These are phyloP conservation scores for Alternaria atra DNA, from an alignment of 2,329 filamentous ascomycete species.

Conservation along the genomic window DNA sequence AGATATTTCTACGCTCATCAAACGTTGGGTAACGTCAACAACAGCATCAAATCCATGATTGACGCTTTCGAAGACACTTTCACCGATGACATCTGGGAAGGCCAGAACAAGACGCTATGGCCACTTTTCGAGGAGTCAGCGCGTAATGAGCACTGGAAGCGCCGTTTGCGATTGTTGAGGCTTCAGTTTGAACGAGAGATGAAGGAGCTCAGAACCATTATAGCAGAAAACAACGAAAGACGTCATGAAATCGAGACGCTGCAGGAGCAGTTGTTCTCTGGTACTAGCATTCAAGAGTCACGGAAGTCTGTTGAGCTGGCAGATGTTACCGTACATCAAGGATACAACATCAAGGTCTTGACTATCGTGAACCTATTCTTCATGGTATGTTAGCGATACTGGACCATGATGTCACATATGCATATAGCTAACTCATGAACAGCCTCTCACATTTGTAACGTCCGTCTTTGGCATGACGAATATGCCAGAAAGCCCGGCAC, in stretches of 20 bases:
- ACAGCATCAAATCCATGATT: constrained; percentile 67
- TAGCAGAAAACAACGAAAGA: constrained; percentile 63
- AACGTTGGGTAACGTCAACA: constrained; percentile 67
- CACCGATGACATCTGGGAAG: constrained; percentile 67
- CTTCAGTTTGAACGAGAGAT: constrained; percentile 63
- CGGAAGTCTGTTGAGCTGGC: constrained; percentile 66
- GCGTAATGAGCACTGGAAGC: constrained; percentile 60
- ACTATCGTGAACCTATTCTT: constrained; percentile 70
- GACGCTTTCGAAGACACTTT: constrained; percentile 67
- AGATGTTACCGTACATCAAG: constrained; percentile 64
- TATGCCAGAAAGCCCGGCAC: constrained; percentile 50
- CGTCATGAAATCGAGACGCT: constrained; percentile 65
- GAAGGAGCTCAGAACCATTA: constrained; percentile 58
- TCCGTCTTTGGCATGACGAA: constrained; percentile 65
- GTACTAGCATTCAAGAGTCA: constrained; percentile 69
- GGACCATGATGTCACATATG: no score
- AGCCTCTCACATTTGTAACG: constrained; percentile 68
- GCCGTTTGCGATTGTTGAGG: constrained; percentile 58
- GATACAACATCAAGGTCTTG: constrained; percentile 67
- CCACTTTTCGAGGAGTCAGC: constrained; percentile 60
- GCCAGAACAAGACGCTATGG: constrained; percentile 65
- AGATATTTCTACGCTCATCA: constrained; percentile 72
- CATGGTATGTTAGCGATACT: constrained; percentile 42
- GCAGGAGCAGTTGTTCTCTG: constrained; percentile 69
- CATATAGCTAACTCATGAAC: neutral